Evolutionary conservation across 1,139 yeast species (phyloP), one percentile per base, ranked within the genome.

Genomic region (Pichia sp.): DNA sequence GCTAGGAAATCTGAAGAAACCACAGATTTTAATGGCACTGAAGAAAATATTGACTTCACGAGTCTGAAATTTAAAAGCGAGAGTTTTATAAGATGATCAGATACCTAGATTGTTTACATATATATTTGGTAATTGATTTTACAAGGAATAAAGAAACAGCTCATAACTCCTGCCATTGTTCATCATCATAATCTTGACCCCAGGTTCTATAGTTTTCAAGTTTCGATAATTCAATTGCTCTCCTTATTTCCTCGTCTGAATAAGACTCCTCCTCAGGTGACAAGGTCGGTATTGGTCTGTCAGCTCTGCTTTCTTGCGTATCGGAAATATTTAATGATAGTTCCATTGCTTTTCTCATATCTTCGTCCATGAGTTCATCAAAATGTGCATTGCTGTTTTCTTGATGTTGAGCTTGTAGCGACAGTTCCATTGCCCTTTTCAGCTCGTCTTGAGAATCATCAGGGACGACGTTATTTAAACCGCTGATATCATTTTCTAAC

Each of bases 21-120:
- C 23, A 16, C 23, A 16, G 23, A 16, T 16, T 16, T 16, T 16
- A 16, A 16, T 16, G 2, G 23, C 23, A 16, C 23, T 16, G 23
- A 16, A 16, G 23, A 16, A 16, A 10, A 31, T 31, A 8, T 31
- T 10, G 33, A 31, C 9, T 61, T 62, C 48, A 62, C 64, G 3
- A 60, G 64, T 44, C 42, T 53, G 5, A 58, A 53, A 41, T 42
- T 63, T 39, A 39, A 57, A 36, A 55, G 62, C 43, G 66, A 62
- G 43, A 57, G 60, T 38, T 49, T 55, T n/a, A 54, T 62, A 29
- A 47, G 64, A 32, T 60, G 23, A 16, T 16, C 23, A 16, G 23
- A 16, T 16, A 16, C 23, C 23, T 16, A 16, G 23, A 16, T 16
- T 16, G 23, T 16, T 16, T 16, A 16, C 23, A 16, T 16, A 16